Evolutionary conservation across 257 asterid species (phyloP).

Genomic region (Anisodus tanguticus): DNA sequence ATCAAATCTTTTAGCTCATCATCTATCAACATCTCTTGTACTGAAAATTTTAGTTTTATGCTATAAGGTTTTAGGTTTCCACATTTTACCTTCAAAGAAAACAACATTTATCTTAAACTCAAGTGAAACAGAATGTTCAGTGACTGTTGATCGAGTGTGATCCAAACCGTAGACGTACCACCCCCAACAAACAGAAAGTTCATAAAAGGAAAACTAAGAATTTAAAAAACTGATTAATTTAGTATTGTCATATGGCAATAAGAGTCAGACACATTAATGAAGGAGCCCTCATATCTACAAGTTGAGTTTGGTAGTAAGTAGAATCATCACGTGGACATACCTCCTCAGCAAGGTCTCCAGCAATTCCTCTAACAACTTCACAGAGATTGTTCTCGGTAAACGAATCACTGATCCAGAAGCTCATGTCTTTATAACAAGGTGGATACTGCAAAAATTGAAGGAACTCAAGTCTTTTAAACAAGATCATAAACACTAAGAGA

Average conservation of each 20-base stretch:
- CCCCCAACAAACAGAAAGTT: not conserved
- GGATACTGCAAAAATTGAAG: constrained; percentile 66
- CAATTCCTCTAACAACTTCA: constrained; percentile 83
- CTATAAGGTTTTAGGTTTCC: not conserved
- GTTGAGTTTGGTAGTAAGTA: not conserved
- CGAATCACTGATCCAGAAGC: constrained; percentile 86
- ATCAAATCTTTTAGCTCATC: not conserved
- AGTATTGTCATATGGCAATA: too few relatives aligned
- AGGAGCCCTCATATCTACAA: too few relatives aligned
- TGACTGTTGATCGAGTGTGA: not conserved
- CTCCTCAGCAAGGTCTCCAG: constrained; percentile 95
- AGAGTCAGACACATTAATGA: not conserved
- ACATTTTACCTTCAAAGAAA: not conserved
- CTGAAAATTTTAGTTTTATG: not conserved
- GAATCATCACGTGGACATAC: constrained; percentile 43
- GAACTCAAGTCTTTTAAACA: constrained; percentile 23
- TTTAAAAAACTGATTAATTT: too few relatives aligned
- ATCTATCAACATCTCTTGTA: constrained; percentile 1
- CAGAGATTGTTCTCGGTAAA: constrained; percentile 89
- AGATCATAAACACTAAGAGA: not conserved
- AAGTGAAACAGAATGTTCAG: not conserved
- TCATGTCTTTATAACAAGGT: constrained; percentile 91
- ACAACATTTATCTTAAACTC: not conserved
- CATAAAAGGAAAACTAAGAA: too few relatives aligned
- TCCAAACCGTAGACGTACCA: not conserved